Evolutionary conservation across 1,284 basidiomycete genomes (phyloP).

Genomic region (Fistulina hepatica): DNA sequence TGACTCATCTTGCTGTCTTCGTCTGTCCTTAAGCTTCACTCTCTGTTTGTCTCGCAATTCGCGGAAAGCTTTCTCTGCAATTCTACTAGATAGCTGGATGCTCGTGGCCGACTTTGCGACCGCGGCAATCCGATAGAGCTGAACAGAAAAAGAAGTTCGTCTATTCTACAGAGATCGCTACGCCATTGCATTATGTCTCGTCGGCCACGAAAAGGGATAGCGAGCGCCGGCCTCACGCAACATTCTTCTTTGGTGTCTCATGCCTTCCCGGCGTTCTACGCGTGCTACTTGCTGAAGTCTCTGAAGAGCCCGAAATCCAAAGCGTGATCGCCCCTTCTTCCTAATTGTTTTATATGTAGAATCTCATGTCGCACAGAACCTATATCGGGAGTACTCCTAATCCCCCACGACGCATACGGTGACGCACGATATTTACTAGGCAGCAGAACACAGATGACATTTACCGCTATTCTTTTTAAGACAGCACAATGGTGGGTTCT

Average conservation of each 20-base stretch:
- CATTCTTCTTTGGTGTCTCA: slow-evolving; percentile 39
- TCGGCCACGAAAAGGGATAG: too few relatives aligned
- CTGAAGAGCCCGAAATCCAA: slow-evolving; percentile 42
- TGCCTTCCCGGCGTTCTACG: slow-evolving; percentile 70
- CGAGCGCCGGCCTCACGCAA: slow-evolving; percentile 1
- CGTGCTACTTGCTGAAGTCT: slow-evolving; percentile 80
- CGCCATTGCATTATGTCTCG: too few relatives aligned
- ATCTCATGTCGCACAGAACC: slow-evolving; percentile 29
- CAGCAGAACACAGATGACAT: background rate
- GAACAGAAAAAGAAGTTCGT: too few relatives aligned
- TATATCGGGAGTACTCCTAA: slow-evolving; percentile 81
- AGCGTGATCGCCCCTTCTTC: slow-evolving; percentile 34
- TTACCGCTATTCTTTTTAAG: slow-evolving; percentile 21
- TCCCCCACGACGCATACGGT: slow-evolving; percentile 65
- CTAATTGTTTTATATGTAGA: slow-evolving; percentile 3
- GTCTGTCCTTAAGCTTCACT: too few relatives aligned
- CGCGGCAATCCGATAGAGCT: too few relatives aligned
- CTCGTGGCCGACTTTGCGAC: too few relatives aligned
- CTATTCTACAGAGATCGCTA: too few relatives aligned
- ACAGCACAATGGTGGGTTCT: slow-evolving; percentile 80
- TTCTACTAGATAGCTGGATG: too few relatives aligned
- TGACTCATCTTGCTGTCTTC: too few relatives aligned
- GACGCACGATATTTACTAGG: slow-evolving; percentile 3
- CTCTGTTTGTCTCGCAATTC: too few relatives aligned
- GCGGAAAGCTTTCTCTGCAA: too few relatives aligned